Evolutionary conservation across 495 filamentous ascomycete genomes (phyloP).

Genomic region (Glutinoglossum americanum): DNA sequence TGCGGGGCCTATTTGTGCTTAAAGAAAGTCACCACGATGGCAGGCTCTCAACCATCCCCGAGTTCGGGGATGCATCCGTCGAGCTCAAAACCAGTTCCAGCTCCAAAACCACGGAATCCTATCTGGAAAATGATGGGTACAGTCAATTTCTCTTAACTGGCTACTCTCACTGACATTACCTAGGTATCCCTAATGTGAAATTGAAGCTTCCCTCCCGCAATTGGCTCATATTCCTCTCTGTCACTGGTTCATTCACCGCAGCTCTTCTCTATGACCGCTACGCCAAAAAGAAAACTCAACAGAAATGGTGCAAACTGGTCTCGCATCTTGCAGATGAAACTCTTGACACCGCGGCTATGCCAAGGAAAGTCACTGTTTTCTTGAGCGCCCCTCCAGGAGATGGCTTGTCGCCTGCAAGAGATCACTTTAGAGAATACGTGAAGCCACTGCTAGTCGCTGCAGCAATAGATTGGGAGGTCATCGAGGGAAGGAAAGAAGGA

Average conservation of each 20-base stretch:
- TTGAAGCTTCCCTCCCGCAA: slow-evolving; percentile 84
- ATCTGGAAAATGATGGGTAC: not conserved
- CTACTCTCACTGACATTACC: not conserved
- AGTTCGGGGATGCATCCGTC: not conserved
- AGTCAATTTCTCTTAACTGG: not conserved
- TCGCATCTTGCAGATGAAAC: slow-evolving; percentile 68
- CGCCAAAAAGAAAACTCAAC: slow-evolving; percentile 60
- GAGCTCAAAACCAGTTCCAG: not conserved
- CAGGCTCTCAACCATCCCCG: not conserved
- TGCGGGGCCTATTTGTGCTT: not conserved
- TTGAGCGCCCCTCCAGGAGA: slow-evolving; percentile 72
- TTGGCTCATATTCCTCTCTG: slow-evolving; percentile 82
- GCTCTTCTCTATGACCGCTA: slow-evolving; percentile 75
- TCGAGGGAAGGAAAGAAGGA: slow-evolving; percentile 76
- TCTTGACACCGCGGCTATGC: slow-evolving; percentile 43
- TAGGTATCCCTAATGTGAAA: slow-evolving; percentile 15
- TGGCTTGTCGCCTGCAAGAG: slow-evolving; percentile 56
- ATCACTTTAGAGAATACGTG: slow-evolving; percentile 88
- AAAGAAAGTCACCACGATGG: not conserved
- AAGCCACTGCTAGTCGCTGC: slow-evolving; percentile 83
- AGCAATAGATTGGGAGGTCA: slow-evolving; percentile 81
- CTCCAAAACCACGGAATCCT: not conserved
- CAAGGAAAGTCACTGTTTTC: slow-evolving; percentile 71
- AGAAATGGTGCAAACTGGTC: slow-evolving; percentile 73
- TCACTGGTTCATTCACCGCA: slow-evolving; percentile 54